Evolutionary conservation across 1,139 yeast species (phyloP).

Genomic region (Martiniozyma asiatica): DNA sequence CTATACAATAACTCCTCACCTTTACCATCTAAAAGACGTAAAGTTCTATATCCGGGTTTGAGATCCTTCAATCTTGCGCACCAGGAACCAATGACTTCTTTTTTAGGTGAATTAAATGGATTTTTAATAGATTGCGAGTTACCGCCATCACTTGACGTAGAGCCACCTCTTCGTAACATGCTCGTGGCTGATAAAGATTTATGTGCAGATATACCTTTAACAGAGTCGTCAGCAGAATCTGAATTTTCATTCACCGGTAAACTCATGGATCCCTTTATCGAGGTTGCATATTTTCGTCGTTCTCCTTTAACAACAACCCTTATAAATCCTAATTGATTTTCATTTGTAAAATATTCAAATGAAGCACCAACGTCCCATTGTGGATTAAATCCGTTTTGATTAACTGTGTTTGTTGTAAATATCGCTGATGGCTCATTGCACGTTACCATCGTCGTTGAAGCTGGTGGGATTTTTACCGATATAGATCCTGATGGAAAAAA

Average conservation of each 20-base stretch:
- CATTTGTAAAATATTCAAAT: conserved; percentile 31
- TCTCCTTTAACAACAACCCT: conserved; percentile 35
- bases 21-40: conserved; percentile 59
- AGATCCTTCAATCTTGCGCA: conserved; percentile 45
- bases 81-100: conserved; percentile 42
- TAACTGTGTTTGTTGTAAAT: conserved; percentile 28
- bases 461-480: too few relatives aligned
- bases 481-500: too few relatives aligned
- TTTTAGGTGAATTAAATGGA: too few relatives aligned
- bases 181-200: too few relatives aligned
- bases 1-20: conserved; percentile 82
- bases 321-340: conserved; percentile 36
- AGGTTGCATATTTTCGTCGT: conserved; percentile 14
- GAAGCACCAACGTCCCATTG: conserved; percentile 52
- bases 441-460: too few relatives aligned
- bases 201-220: too few relatives aligned
- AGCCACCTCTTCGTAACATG: too few relatives aligned
- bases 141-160: too few relatives aligned
- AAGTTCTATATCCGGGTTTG: conserved; percentile 68
- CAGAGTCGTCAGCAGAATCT: too few relatives aligned
- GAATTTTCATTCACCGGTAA: too few relatives aligned
- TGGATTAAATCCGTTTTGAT: conserved; percentile 72
- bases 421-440: conserved; percentile 6
- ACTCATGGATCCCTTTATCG: too few relatives aligned
- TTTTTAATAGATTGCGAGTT: too few relatives aligned